These are phyloP conservation scores for Rubroshorea leprosula DNA, from an alignment of 345 rosid species.

Conservation along the genomic window DNA sequence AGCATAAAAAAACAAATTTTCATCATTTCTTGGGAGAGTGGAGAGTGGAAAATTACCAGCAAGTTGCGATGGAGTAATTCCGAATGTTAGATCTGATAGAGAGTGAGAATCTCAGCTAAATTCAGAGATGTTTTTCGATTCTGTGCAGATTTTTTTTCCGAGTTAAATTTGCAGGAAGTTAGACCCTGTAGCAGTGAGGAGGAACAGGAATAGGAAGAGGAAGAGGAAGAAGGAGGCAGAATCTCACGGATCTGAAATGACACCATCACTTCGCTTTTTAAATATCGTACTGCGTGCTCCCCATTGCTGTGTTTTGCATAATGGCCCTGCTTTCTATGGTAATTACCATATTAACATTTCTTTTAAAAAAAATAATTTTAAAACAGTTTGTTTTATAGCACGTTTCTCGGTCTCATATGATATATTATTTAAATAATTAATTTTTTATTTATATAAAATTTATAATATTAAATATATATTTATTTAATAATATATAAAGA, in stretches of 20 bases:
- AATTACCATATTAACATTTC: slow-evolving; percentile 23
- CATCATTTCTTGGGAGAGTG: background rate
- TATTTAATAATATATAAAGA: no score
- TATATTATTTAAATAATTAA: no score
- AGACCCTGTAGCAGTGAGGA: background rate
- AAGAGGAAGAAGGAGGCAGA: slow-evolving; percentile 11
- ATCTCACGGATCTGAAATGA: slow-evolving; percentile 38
- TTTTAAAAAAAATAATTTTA: no score
- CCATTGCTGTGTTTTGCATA: background rate
- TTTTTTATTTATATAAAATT: no score
- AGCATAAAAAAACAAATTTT: background rate
- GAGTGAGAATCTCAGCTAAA: slow-evolving; percentile 6
- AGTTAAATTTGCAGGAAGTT: slow-evolving; percentile 12
- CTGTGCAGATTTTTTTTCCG: background rate
- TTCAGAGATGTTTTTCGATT: background rate
- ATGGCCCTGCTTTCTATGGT: background rate
- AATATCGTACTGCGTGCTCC: slow-evolving; percentile 10
- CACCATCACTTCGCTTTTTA: slow-evolving; percentile 11
- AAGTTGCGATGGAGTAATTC: slow-evolving; percentile 4
- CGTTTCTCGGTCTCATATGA: no score
- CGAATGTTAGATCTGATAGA: slow-evolving; percentile 13
- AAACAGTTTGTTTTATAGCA: no score
- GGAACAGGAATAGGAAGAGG: slow-evolving; percentile 7
- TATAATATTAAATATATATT: no score
- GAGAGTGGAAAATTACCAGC: slow-evolving; percentile 17